Evolutionary conservation across 768 basidiomycete species (phyloP).

Genomic region (Boletus huronensis): DNA sequence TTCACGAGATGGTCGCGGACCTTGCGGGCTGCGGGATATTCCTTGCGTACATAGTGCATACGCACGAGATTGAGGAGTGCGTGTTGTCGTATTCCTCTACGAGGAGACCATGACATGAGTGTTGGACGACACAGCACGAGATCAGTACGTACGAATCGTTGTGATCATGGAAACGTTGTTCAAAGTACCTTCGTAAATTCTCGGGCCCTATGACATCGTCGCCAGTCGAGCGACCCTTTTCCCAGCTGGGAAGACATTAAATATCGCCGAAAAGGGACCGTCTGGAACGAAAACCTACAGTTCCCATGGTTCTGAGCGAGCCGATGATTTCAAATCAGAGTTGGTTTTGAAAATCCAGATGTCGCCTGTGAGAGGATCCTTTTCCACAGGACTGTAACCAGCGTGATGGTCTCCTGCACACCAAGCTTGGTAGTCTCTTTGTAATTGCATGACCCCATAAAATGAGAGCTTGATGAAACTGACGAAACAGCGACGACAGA

Average conservation of each 20-base stretch:
- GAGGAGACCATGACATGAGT: neutral
- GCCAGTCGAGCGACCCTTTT: conserved; percentile 58
- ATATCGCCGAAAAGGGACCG: neutral
- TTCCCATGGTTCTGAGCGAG: conserved; percentile 57
- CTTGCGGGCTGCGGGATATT: conserved; percentile 65
- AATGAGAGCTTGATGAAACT: conserved; percentile 77
- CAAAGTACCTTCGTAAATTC: conserved; percentile 74
- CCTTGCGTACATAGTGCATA: conserved; percentile 70
- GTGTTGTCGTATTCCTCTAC: conserved; percentile 74
- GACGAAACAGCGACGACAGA: conserved; percentile 72
- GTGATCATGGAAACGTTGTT: conserved; percentile 77
- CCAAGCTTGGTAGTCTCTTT: conserved; percentile 67
- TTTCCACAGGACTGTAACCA: conserved; percentile 48
- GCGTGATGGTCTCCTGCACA: conserved; percentile 43
- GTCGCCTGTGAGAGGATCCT: conserved; percentile 52
- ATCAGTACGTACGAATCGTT: conserved; percentile 67
- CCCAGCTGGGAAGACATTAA: conserved; percentile 47
- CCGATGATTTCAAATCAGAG: conserved; percentile 63
- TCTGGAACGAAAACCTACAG: conserved; percentile 39
- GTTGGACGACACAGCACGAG: neutral
- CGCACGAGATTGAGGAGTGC: conserved; percentile 74
- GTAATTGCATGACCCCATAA: conserved; percentile 62
- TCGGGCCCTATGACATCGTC: conserved; percentile 70
- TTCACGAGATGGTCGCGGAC: conserved; percentile 33
- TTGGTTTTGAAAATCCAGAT: conserved; percentile 55